A percentile compares a stretch with the other conserved stretches of the same genome.
phyloP scores from a whole-genome alignment of 108 stramenopile species.

The Pseudonitzschia multistriata region DNA sequence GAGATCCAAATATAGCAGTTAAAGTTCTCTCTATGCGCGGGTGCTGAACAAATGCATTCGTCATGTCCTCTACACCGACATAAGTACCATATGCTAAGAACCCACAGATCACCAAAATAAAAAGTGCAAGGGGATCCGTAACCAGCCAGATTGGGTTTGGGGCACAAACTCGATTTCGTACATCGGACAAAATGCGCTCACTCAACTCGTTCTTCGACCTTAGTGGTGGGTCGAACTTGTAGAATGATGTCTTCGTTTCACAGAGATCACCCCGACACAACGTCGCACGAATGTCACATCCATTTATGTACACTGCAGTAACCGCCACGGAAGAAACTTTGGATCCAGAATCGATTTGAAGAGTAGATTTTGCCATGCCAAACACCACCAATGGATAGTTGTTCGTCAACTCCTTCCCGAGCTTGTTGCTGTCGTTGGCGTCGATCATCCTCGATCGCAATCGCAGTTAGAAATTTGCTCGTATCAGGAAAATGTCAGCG shows the following conservation, averaged over 20 bases:
- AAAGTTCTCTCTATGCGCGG: slow-evolving; percentile 14
- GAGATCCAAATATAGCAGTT: slow-evolving; percentile 22
- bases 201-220: slow-evolving; percentile 14
- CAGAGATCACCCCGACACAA: slow-evolving; percentile 38
- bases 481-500: no score
- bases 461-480: no score
- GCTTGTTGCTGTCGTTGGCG: slow-evolving; percentile 9
- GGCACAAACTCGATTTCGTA: slow-evolving; percentile 31
- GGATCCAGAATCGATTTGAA: slow-evolving; percentile 2
- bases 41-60: background rate
- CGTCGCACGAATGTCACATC: slow-evolving; percentile 28
- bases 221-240: slow-evolving; percentile 31
- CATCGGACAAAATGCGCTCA: slow-evolving; percentile 4
- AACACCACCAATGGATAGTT: slow-evolving; percentile 14
- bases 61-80: slow-evolving; percentile 27
- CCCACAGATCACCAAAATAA: slow-evolving; percentile 26
- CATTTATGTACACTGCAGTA: slow-evolving; percentile 18
- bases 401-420: slow-evolving; percentile 19
- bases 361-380: slow-evolving; percentile 15
- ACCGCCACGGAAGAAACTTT: slow-evolving; percentile 27
- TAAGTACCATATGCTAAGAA: slow-evolving; percentile 21
- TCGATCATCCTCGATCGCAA: slow-evolving; percentile 1
- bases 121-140: slow-evolving; percentile 33
- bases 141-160: slow-evolving; percentile 38
- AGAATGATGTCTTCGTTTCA: slow-evolving; percentile 22